Percentiles rank a stretch among this genome's conserved stretches.
Conservation (phyloP, 352 stramenopile genomes). For the Globisporangium heterothallicum region DNA sequence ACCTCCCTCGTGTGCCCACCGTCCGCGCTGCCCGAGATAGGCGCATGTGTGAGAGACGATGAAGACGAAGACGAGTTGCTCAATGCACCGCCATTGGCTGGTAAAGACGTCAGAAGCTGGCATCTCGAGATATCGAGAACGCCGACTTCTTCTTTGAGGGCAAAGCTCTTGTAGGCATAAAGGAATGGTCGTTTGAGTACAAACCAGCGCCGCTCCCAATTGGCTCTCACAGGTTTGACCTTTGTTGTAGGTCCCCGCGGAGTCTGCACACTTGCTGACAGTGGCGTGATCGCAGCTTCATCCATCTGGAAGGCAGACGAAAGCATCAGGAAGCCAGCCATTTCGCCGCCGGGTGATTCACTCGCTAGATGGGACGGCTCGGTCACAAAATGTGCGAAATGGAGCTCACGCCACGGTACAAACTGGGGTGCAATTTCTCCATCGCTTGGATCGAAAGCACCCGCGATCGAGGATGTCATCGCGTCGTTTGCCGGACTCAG, state of each 20-base stretch:
- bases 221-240: conserved; percentile 7
- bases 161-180: conserved; percentile 69
- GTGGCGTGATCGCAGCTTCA: conserved; percentile 27
- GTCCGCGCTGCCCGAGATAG: not conserved
- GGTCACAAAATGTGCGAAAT: conserved; percentile 40
- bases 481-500: conserved; percentile 3
- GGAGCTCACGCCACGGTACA: not conserved
- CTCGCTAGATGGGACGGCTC: conserved; percentile 43
- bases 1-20: not conserved
- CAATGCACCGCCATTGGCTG: not conserved
- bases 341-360: conserved; percentile 30
- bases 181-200: conserved; percentile 76
- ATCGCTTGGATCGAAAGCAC: not conserved
- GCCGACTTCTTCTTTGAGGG: conserved; percentile 53
- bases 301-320: conserved; percentile 41
- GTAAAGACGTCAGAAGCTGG: conserved; percentile 41
- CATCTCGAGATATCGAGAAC: conserved; percentile 70
- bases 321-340: conserved; percentile 76
- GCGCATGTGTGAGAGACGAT: not conserved
- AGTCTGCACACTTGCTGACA: conserved; percentile 4
- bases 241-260: conserved; percentile 1
- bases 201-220: conserved; percentile 76
- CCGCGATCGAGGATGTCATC: not conserved
- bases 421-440: not conserved
- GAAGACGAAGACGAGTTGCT: conserved; percentile 2